Percentiles rank a stretch among this genome's conserved stretches.
These are phyloP conservation scores for Trichosporon sp. DNA, from an alignment of 1,284 basidiomycete genomes.

Conservation along the genomic window DNA sequence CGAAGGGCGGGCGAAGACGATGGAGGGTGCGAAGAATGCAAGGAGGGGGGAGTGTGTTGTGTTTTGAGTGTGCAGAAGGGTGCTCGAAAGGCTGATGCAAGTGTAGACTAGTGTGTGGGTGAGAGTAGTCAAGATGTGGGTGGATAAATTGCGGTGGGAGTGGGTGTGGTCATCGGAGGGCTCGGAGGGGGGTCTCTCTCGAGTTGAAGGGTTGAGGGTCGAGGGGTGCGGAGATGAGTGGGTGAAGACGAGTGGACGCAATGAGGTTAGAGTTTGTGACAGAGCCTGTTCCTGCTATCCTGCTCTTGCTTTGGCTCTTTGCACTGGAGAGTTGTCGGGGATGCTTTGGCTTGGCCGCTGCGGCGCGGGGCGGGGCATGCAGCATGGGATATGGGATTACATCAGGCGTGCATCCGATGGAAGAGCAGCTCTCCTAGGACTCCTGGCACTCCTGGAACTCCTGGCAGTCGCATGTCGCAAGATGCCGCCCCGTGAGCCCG, in stretches of 20 bases:
- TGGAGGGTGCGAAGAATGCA: background rate
- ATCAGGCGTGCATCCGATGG: background rate
- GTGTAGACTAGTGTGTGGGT: background rate
- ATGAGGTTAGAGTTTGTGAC: conserved; percentile 11
- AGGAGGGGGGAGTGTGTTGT: background rate
- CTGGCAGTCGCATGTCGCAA: conserved; percentile 7
- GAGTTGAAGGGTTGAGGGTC: background rate
- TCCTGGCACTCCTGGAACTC: too few relatives aligned
- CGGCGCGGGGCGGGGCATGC: too few relatives aligned
- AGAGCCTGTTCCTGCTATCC: background rate
- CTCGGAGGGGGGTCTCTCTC: background rate
- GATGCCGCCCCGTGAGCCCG: background rate
- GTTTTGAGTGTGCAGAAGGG: background rate
- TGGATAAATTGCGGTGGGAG: conserved; percentile 2
- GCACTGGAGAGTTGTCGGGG: too few relatives aligned
- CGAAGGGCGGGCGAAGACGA: background rate
- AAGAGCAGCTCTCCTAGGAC: background rate
- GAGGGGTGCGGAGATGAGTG: conserved; percentile 1
- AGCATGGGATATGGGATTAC: background rate
- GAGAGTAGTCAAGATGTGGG: background rate
- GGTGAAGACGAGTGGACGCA: background rate
- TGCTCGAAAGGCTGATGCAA: background rate
- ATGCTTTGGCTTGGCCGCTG: too few relatives aligned
- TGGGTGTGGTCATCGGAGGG: conserved; percentile 2
- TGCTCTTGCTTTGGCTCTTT: too few relatives aligned